phyloP scores from a whole-genome alignment of 495 filamentous ascomycete genomes.

The Xeromyces bisporus region DNA sequence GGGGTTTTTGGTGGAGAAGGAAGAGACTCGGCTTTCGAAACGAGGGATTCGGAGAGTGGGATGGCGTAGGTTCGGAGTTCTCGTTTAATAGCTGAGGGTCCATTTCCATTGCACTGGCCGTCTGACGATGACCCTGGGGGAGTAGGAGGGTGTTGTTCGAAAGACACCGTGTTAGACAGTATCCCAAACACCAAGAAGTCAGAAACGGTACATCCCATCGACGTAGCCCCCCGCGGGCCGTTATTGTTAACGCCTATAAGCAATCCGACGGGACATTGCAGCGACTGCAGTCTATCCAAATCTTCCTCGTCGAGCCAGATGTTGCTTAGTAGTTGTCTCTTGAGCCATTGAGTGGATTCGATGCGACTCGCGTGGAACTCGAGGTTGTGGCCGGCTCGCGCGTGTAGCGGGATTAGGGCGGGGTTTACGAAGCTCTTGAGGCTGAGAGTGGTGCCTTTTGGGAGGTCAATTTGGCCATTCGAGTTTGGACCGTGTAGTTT shows the following conservation, averaged over 20 bases:
- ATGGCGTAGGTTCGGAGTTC: slow-evolving; percentile 27
- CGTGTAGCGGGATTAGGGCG: slow-evolving; percentile 29
- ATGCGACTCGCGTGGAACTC: slow-evolving; percentile 25
- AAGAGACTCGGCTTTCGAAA: slow-evolving; percentile 19
- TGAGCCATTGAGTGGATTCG: slow-evolving; percentile 28
- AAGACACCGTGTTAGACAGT: slow-evolving; percentile 14
- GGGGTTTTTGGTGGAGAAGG: slow-evolving; percentile 16
- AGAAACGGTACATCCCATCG: slow-evolving; percentile 14
- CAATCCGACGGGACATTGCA: slow-evolving; percentile 27
- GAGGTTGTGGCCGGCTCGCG: slow-evolving; percentile 32
- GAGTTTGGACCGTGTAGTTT: slow-evolving; percentile 22
- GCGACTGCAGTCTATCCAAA: slow-evolving; percentile 13
- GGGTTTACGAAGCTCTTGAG: slow-evolving; percentile 32
- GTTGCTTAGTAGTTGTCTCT: slow-evolving; percentile 14
- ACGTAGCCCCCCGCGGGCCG: slow-evolving; percentile 6
- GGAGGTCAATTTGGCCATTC: slow-evolving; percentile 23
- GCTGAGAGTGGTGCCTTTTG: slow-evolving; percentile 18
- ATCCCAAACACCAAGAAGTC: slow-evolving; percentile 41
- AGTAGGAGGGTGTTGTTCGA: slow-evolving; percentile 27
- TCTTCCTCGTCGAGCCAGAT: slow-evolving; percentile 22
- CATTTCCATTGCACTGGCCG: slow-evolving; percentile 4
- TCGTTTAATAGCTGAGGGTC: slow-evolving; percentile 5
- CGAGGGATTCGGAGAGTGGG: slow-evolving; percentile 18
- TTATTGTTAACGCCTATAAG: slow-evolving; percentile 18
- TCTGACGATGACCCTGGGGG: slow-evolving; percentile 27